phyloP scores from a whole-genome alignment of 768 basidiomycete genomes.

The Serendipita sp. region DNA sequence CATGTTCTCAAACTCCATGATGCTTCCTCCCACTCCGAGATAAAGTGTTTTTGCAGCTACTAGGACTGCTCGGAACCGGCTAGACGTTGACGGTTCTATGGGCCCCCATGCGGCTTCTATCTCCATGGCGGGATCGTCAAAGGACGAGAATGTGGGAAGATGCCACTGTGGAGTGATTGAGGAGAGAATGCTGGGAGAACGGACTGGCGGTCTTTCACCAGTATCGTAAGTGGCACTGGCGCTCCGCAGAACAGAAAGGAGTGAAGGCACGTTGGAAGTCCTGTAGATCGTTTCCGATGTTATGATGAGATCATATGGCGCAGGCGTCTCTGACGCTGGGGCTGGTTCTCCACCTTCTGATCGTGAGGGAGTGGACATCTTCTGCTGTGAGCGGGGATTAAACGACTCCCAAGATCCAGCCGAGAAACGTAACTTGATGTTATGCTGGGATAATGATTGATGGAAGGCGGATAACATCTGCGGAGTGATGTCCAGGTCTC shows the following conservation, averaged over 20 bases:
- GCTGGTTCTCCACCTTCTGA: constrained; percentile 11
- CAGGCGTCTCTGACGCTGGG: constrained; percentile 1
- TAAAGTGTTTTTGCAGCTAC: constrained; percentile 87
- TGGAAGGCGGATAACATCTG: constrained; percentile 51
- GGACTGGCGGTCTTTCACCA: neutral
- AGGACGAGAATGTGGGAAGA: constrained; percentile 24
- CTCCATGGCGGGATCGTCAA: constrained; percentile 2
- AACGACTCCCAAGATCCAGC: constrained; percentile 67
- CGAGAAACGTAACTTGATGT: constrained; percentile 57
- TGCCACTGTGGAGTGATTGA: neutral
- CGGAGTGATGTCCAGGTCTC: constrained; percentile 52
- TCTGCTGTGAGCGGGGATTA: constrained; percentile 18
- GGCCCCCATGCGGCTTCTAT: constrained; percentile 2
- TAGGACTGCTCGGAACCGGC: constrained; percentile 33
- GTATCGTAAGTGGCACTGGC: neutral
- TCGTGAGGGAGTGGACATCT: neutral
- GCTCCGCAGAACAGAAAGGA: constrained; percentile 30
- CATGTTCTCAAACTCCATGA: constrained; percentile 51
- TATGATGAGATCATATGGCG: constrained; percentile 52
- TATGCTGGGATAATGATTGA: constrained; percentile 34
- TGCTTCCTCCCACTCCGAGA: constrained; percentile 88
- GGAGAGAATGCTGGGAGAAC: neutral
- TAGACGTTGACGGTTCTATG: neutral
- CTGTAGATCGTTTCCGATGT: constrained; percentile 92
- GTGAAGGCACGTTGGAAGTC: constrained; percentile 39